Evolutionary conservation across 331 rosid genomes (phyloP).

Genomic region (Ulmus americana): DNA sequence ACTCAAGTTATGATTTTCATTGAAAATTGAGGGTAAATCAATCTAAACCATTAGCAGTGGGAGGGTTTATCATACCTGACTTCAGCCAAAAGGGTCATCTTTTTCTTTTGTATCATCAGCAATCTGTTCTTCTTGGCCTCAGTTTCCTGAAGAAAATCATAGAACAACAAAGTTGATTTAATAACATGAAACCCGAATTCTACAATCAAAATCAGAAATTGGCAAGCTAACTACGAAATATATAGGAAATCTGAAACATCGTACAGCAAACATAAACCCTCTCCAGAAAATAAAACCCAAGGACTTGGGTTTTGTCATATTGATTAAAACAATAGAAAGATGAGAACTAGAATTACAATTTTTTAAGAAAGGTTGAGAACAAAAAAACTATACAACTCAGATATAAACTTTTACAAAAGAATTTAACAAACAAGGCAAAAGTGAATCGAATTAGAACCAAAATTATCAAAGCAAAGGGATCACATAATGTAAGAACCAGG

Average conservation of each 20-base stretch:
- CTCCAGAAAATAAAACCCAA: too few species aligned
- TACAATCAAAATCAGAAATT: background rate
- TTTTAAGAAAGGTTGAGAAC: background rate
- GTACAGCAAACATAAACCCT: background rate
- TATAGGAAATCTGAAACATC: background rate
- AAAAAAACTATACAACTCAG: background rate
- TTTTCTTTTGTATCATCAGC: conserved; percentile 49
- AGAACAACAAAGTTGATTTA: background rate
- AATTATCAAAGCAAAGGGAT: background rate
- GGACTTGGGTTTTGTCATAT: too few species aligned
- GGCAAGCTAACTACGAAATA: background rate
- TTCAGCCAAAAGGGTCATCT: conserved; percentile 52
- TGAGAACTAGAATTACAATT: background rate
- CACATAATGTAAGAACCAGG: background rate
- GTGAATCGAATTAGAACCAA: background rate
- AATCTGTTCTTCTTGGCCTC: conserved; percentile 53
- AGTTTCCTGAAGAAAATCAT: conserved; percentile 53
- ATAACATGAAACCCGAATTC: background rate
- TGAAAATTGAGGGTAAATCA: conserved; percentile 5
- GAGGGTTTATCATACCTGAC: conserved; percentile 46
- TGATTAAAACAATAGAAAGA: too few species aligned
- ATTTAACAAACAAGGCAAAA: background rate
- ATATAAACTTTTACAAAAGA: background rate
- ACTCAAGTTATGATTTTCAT: background rate
- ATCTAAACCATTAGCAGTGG: background rate